Conservation (phyloP, 768 basidiomycete species). For the Trametes maxima region DNA sequence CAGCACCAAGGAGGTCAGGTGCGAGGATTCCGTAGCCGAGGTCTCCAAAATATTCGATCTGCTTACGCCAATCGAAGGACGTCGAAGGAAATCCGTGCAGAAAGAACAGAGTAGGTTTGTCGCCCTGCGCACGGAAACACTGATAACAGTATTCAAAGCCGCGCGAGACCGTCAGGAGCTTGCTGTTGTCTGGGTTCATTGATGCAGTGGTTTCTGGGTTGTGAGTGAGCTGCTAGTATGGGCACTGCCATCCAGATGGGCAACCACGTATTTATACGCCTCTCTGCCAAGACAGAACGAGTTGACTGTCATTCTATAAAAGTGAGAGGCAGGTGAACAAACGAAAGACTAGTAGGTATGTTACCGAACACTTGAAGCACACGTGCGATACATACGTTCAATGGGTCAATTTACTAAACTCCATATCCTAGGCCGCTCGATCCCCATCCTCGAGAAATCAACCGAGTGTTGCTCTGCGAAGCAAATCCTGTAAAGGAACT, state of each 20-base stretch:
- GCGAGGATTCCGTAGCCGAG: slow-evolving; percentile 47
- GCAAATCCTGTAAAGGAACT: no score
- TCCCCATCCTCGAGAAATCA: no score
- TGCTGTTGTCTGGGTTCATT: slow-evolving; percentile 34
- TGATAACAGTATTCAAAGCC: slow-evolving; percentile 41
- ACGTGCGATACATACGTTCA: no score
- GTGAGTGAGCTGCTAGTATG: background rate
- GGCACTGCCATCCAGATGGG: background rate
- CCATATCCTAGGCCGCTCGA: no score
- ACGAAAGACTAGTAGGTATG: no score
- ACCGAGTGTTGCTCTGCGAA: no score
- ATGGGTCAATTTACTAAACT: no score
- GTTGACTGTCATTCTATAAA: no score
- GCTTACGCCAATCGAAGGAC: slow-evolving; percentile 44
- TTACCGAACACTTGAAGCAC: no score
- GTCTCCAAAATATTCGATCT: slow-evolving; percentile 40
- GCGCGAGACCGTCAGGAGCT: slow-evolving; percentile 33
- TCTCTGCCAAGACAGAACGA: no score
- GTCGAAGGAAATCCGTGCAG: slow-evolving; percentile 49
- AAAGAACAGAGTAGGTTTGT: slow-evolving; percentile 46
- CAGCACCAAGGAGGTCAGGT: slow-evolving; percentile 51
- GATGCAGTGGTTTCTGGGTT: background rate
- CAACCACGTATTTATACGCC: no score
- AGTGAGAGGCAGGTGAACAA: no score
- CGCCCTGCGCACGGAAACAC: slow-evolving; percentile 26